Percentiles rank a stretch among this genome's conserved stretches.
Evolutionary conservation across 2,329 filamentous ascomycete genomes (phyloP).

Genomic region (Aspergillus sp.): DNA sequence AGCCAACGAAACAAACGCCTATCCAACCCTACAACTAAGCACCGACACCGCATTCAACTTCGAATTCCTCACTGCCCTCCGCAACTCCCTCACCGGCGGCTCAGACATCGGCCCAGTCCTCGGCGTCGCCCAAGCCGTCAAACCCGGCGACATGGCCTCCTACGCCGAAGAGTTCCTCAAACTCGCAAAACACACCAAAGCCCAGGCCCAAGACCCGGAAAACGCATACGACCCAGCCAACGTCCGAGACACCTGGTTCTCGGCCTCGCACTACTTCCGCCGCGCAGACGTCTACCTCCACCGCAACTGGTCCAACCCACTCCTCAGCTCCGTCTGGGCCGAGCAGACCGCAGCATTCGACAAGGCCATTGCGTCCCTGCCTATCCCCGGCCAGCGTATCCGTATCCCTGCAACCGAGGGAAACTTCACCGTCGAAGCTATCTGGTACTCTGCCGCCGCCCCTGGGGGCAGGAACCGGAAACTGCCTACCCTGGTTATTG

Average conservation of each 20-base stretch:
- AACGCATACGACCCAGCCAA: slow-evolving; percentile 5
- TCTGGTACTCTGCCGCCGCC: not conserved
- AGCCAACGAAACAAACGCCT: not conserved
- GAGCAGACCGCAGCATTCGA: slow-evolving; percentile 40
- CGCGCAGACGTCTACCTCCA: slow-evolving; percentile 45
- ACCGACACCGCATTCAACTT: slow-evolving; percentile 20
- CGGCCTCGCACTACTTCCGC: slow-evolving; percentile 40
- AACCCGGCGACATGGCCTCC: slow-evolving; percentile 15
- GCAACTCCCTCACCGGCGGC: slow-evolving; percentile 12
- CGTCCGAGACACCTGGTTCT: not conserved
- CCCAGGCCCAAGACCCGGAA: slow-evolving; percentile 16
- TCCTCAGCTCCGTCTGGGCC: slow-evolving; percentile 33
- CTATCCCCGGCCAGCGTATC: slow-evolving; percentile 38
- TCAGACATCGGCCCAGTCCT: slow-evolving; percentile 19
- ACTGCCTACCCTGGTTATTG: slow-evolving; percentile 38
- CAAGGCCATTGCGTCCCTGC: slow-evolving; percentile 37
- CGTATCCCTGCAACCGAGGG: slow-evolving; percentile 19
- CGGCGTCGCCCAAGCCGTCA: slow-evolving; percentile 18
- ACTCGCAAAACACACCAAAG: slow-evolving; percentile 12
- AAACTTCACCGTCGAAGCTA: not conserved
- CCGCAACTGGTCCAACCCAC: slow-evolving; percentile 42
- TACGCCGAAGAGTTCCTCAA: slow-evolving; percentile 13
- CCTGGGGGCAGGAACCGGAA: too few species aligned
- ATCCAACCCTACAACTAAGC: slow-evolving; percentile 10
- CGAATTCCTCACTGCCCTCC: slow-evolving; percentile 13